These are phyloP conservation scores for Ailanthus altissimus DNA, from an alignment of 345 rosid species.

Conservation along the genomic window DNA sequence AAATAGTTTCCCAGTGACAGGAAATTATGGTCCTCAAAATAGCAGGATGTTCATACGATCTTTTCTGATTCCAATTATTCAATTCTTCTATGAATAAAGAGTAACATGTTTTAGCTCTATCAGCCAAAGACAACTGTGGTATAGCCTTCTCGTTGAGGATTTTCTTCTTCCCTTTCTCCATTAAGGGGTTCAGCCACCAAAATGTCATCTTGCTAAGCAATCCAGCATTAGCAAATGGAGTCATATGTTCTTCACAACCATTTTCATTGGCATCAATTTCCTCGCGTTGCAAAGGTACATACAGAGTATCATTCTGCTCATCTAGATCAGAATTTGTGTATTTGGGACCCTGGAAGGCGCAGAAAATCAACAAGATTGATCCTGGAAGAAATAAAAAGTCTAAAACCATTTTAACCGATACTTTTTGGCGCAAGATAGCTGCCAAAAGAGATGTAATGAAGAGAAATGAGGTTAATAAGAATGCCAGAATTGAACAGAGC, in stretches of 20 bases:
- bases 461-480: slow-evolving; percentile 49
- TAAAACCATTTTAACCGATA: slow-evolving; percentile 31
- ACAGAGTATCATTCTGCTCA: slow-evolving; percentile 43
- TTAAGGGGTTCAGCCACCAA: slow-evolving; percentile 86
- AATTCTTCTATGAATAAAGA: slow-evolving; percentile 50
- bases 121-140: slow-evolving; percentile 56
- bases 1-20: slow-evolving; percentile 70
- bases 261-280: slow-evolving; percentile 35
- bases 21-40: slow-evolving; percentile 52
- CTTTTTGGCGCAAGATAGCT: slow-evolving; percentile 31
- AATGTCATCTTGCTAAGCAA: slow-evolving; percentile 64
- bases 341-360: slow-evolving; percentile 47
- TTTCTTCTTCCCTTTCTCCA: slow-evolving; percentile 68
- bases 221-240: slow-evolving; percentile 64
- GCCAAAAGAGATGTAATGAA: slow-evolving; percentile 45
- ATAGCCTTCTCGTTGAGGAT: slow-evolving; percentile 73
- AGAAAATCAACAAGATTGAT: slow-evolving; percentile 48
- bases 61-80: slow-evolving; percentile 48
- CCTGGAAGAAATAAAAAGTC: slow-evolving; percentile 68
- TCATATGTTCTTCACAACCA: slow-evolving; percentile 33
- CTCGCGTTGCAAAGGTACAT: slow-evolving; percentile 57
- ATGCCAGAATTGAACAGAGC: slow-evolving; percentile 54
- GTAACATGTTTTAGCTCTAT: slow-evolving; percentile 77
- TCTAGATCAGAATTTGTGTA: slow-evolving; percentile 27
- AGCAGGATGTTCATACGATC: slow-evolving; percentile 46